Percentiles rank a stretch among this genome's conserved stretches.
Evolutionary conservation across 257 asterid species (phyloP).

Genomic region (Penstemon davidsonii): DNA sequence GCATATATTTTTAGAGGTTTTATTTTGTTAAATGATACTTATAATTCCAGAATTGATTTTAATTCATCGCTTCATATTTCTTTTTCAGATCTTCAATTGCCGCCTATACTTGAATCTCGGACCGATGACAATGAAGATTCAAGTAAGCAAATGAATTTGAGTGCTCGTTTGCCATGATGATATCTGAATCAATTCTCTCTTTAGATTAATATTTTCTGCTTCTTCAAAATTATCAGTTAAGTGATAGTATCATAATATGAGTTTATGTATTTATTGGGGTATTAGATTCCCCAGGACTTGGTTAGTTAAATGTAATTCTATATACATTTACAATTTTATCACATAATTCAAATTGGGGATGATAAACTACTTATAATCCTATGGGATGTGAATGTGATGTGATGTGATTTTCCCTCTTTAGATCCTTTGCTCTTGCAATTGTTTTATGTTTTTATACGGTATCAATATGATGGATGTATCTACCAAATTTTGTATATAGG

Average conservation of each 20-base stretch:
- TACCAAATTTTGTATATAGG: not conserved
- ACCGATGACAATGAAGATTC: slow-evolving; percentile 54
- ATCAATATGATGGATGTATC: not conserved
- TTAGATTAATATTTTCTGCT: not conserved
- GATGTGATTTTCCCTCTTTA: not conserved
- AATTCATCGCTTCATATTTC: not conserved
- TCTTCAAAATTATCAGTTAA: not conserved
- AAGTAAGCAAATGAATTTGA: slow-evolving; percentile 31
- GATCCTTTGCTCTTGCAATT: not conserved
- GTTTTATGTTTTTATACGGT: not conserved
- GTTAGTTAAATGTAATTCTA: not conserved
- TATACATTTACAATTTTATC: not conserved
- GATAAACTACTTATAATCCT: not conserved
- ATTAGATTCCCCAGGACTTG: not conserved
- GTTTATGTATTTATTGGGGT: not conserved
- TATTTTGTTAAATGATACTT: not conserved
- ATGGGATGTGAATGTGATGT: not conserved
- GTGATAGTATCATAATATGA: not conserved
- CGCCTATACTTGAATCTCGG: slow-evolving; percentile 42
- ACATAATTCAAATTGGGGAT: not conserved
- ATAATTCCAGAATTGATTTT: not conserved
- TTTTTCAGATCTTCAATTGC: slow-evolving; percentile 50
- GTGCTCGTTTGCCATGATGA: not conserved
- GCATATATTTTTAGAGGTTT: not conserved
- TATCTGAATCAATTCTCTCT: no score